Evolutionary conservation across 2,329 filamentous ascomycete genomes (phyloP).

Genomic region (Alternaria arbusti): DNA sequence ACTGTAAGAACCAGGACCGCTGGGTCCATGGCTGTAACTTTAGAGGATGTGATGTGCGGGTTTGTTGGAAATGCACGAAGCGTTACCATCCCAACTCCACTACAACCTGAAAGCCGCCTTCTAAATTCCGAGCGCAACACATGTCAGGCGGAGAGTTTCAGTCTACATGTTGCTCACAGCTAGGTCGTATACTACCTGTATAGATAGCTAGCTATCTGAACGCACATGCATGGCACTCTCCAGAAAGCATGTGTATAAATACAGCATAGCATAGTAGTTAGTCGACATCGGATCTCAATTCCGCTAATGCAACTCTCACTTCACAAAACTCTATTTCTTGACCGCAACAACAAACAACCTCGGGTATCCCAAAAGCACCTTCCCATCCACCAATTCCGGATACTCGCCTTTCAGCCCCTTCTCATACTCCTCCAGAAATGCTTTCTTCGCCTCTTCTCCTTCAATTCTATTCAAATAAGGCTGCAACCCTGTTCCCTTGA

Average conservation of each 20-base stretch:
- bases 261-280: neutral
- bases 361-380: slow-evolving; percentile 62
- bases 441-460: slow-evolving; percentile 46
- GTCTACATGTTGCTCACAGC: no score
- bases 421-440: slow-evolving; percentile 58
- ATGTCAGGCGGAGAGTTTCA: no score
- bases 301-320: neutral
- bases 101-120: neutral
- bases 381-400: slow-evolving; percentile 56
- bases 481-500: slow-evolving; percentile 62
- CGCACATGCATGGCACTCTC: no score
- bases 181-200: no score
- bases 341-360: slow-evolving; percentile 61
- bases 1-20: neutral
- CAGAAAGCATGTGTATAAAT: neutral
- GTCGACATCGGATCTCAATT: no score
- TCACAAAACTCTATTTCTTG: slow-evolving; percentile 20
- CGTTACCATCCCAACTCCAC: no score
- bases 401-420: slow-evolving; percentile 54
- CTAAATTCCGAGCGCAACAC: neutral
- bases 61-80: no score
- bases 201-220: neutral
- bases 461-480: slow-evolving; percentile 61
- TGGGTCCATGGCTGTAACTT: neutral
- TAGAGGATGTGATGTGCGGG: no score